Percentiles rank a stretch among this genome's conserved stretches.
Evolutionary conservation across 2,329 filamentous ascomycete genomes (phyloP).

Genomic region (Blastomyces gilchristii): DNA sequence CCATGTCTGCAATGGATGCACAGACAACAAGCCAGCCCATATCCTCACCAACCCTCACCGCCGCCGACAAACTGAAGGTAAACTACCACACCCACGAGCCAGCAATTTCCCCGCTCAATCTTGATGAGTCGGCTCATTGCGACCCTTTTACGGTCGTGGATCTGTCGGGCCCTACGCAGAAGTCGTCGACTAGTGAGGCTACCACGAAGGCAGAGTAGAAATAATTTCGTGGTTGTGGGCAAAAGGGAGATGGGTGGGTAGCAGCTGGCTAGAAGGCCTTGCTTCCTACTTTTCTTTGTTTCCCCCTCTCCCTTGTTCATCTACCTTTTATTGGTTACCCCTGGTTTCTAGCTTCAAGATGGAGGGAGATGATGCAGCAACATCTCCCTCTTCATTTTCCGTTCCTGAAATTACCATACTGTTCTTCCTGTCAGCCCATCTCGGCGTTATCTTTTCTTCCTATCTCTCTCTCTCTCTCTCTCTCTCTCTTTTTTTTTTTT

Average conservation of each 20-base stretch:
- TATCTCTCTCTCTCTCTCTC: no score
- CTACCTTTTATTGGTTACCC: background rate
- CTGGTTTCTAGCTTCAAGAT: background rate
- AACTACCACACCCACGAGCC: background rate
- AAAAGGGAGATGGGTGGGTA: background rate
- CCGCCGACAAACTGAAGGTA: constrained; percentile 8
- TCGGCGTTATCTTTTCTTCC: background rate
- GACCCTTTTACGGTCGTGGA: background rate
- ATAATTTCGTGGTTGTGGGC: background rate
- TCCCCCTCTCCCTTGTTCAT: no score
- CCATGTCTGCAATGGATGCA: background rate
- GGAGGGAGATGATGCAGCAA: background rate
- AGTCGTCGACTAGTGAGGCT: background rate
- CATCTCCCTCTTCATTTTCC: background rate
- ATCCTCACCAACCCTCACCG: constrained; percentile 8
- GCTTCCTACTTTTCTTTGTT: no score
- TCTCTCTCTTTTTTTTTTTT: no score
- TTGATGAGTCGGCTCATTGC: constrained; percentile 7
- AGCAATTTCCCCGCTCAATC: constrained; percentile 9
- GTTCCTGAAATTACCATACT: background rate
- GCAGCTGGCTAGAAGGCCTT: background rate
- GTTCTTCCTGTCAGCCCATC: background rate
- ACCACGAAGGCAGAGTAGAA: background rate
- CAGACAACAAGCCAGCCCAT: background rate
- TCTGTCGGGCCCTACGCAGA: background rate